Percentiles rank a stretch among this genome's conserved stretches.
phyloP scores from a whole-genome alignment of 768 basidiomycete species.

The Collybiopsis luxurians region DNA sequence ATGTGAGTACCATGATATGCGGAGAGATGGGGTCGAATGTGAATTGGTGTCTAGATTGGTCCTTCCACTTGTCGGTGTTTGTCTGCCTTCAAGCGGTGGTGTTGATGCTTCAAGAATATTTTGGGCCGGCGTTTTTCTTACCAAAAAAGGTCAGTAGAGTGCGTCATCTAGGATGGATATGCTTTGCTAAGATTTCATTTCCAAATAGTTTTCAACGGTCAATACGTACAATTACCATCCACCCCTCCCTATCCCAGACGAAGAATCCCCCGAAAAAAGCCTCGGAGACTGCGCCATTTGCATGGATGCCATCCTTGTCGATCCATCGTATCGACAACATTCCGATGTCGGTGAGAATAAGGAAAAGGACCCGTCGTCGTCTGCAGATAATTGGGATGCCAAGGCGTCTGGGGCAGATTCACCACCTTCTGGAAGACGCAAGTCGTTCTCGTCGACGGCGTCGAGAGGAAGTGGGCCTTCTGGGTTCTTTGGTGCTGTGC shows the following conservation, averaged over 20 bases:
- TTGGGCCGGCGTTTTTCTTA: constrained; percentile 86
- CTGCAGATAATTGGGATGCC: neutral
- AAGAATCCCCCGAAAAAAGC: constrained; percentile 73
- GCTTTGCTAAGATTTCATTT: neutral
- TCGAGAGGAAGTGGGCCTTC: constrained; percentile 20
- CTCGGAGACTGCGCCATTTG: constrained; percentile 91
- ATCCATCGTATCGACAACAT: constrained; percentile 33
- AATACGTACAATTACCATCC: constrained; percentile 88
- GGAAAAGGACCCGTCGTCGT: neutral
- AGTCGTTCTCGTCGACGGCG: neutral
- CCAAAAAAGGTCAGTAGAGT: constrained; percentile 48
- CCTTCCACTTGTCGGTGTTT: constrained; percentile 55
- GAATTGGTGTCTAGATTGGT: no score
- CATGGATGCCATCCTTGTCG: constrained; percentile 79
- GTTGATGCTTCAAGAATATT: constrained; percentile 66
- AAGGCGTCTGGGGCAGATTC: constrained; percentile 16
- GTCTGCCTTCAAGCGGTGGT: constrained; percentile 61
- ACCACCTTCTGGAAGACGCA: neutral
- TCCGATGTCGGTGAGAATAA: no score
- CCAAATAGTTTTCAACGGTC: constrained; percentile 50
- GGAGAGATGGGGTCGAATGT: no score
- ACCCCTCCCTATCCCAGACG: constrained; percentile 62
- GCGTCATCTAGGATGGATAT: constrained; percentile 17
- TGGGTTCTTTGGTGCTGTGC: constrained; percentile 14
- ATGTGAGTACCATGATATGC: no score